Evolutionary conservation across 176 grass and related monocot genomes (phyloP), one percentile per base, ranked within the genome.

Genomic region (Eragrostis nindensis): DNA sequence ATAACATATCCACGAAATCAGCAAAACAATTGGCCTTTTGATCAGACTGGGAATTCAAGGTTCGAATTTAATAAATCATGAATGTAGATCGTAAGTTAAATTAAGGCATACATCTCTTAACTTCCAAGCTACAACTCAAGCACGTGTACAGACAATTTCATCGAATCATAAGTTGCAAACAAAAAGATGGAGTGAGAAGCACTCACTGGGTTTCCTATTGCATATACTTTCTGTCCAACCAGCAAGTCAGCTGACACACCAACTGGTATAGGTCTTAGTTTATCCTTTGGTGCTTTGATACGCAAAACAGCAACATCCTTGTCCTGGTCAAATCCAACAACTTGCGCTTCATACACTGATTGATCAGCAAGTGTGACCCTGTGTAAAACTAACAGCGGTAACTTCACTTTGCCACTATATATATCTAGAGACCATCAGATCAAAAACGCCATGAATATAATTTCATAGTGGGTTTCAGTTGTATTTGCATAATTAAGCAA

Each of bases 121-220:
- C 0, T 3, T 22, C 29, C 18, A 85, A 65, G 42, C 8, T 66
- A 65, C 11, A 81, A 16, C 63, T 18, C 56, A 71, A n/a, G 25
- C 17, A 1, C 45, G 7, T 68, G 11, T 32, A 82, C 7, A 66
- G 0, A 57, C 47, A 65, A 76, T 56, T n/a, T 47, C 52, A 60
- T 70, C 41, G 8, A 29, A 30, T 46, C 38, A 44, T 47, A 30
- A 43, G 25, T 25, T 14, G 1, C 18, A 36, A 11, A 29, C 68
- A 18, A 78, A 55, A 5, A 63, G 62, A 2, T 68, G 24, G 62
- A 44, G 26, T 44, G 69, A 5, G 71, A 86, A 85, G 22, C 61
- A 91, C 92, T 91, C 73, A 99, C 96, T 43, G 96, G 96, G 80
- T 99, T 99, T 84, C 96, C 96, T 70, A 99, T 99, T 44, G 96